A percentile compares a stretch with the other conserved stretches of the same genome.
Conservation (phyloP, 1,284 basidiomycete species). For the Moniliella sp. region DNA sequence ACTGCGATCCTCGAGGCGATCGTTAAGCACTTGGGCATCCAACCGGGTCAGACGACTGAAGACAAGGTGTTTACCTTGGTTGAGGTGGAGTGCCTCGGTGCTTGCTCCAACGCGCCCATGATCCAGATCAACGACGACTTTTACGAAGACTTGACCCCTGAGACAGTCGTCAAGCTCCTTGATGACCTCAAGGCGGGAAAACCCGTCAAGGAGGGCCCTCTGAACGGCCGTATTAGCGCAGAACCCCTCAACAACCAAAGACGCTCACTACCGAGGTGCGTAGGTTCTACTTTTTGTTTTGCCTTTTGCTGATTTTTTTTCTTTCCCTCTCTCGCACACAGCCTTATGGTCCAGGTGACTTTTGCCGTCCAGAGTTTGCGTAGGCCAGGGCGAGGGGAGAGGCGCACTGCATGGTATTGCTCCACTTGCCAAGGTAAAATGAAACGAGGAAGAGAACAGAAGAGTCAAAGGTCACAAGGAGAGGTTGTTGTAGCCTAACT, state of each 20-base stretch:
- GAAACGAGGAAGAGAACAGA: too few relatives aligned
- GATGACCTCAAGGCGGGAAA: constrained; percentile 63
- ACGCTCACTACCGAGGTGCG: constrained; percentile 57
- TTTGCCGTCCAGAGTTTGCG: constrained; percentile 65
- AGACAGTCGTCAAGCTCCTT: constrained; percentile 66
- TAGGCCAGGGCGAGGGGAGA: too few relatives aligned
- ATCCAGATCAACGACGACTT: constrained; percentile 86
- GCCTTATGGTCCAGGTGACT: constrained; percentile 83
- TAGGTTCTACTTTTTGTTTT: constrained; percentile 4
- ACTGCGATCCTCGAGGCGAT: constrained; percentile 71
- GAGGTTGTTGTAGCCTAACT: too few relatives aligned
- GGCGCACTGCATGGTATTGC: too few relatives aligned
- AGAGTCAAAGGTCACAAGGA: too few relatives aligned
- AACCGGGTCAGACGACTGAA: constrained; percentile 70
- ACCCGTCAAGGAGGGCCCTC: constrained; percentile 75
- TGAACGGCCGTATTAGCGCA: constrained; percentile 64
- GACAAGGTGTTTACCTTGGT: constrained; percentile 93
- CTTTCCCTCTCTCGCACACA: constrained; percentile 32
- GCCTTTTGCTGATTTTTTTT: too few relatives aligned
- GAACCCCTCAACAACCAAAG: constrained; percentile 57
- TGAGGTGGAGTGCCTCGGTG: constrained; percentile 76
- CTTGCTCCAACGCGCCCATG: constrained; percentile 98
- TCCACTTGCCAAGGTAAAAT: too few relatives aligned
- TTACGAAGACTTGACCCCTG: constrained; percentile 91
- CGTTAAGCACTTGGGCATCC: constrained; percentile 58